Conservation (phyloP, 1,139 yeast species). For the Suhomyces ambrosiae region DNA sequence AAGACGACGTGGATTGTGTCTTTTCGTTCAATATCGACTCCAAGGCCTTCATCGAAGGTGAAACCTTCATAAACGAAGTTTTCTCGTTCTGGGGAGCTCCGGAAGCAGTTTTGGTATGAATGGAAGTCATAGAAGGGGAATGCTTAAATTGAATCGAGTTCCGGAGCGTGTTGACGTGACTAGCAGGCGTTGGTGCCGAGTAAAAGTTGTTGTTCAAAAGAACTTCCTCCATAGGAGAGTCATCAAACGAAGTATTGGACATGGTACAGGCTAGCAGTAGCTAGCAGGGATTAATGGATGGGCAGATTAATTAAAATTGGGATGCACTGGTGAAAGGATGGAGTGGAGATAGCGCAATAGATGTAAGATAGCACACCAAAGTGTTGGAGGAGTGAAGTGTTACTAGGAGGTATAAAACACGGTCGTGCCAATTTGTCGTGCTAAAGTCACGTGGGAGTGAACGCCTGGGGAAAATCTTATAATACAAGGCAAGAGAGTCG, state of each 20-base stretch:
- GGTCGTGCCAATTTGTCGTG: neutral
- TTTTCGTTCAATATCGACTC: constrained; percentile 47
- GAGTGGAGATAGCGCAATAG: neutral
- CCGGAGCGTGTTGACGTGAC: constrained; percentile 51
- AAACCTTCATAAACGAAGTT: constrained; percentile 52
- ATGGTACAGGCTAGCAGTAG: constrained; percentile 5
- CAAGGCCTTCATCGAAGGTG: constrained; percentile 58
- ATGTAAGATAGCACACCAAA: too few relatives aligned
- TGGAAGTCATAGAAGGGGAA: constrained; percentile 37
- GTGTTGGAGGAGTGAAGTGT: too few relatives aligned
- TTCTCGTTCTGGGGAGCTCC: constrained; percentile 9
- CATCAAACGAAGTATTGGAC: constrained; percentile 8
- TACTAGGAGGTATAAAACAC: neutral
- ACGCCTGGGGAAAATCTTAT: too few relatives aligned
- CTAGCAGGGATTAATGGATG: neutral
- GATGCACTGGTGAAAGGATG: too few relatives aligned
- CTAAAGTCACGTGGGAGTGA: neutral
- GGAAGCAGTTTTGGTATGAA: constrained; percentile 15
- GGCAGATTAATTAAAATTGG: too few relatives aligned
- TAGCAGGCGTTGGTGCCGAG: constrained; percentile 31
- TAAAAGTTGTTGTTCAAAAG: constrained; percentile 25
- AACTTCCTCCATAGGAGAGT: constrained; percentile 14
- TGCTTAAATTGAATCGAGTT: constrained; percentile 52
- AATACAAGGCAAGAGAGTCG: too few relatives aligned
- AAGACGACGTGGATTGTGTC: constrained; percentile 3